A percentile compares a stretch with the other conserved stretches of the same genome.
Conservation (phyloP, 1,284 basidiomycete genomes). For the Melanopsichium pennsylvanicum region DNA sequence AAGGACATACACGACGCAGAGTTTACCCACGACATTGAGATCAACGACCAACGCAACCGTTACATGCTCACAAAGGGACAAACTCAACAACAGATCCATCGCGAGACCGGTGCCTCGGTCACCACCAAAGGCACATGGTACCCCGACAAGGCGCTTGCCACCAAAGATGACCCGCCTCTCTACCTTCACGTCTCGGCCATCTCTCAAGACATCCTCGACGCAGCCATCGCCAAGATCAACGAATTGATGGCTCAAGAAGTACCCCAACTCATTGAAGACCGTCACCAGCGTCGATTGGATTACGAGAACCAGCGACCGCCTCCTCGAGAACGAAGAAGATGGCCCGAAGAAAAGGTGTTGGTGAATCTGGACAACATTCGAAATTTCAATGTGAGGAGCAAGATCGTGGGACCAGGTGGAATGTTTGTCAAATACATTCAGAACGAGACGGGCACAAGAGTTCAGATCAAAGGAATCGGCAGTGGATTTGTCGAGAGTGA, state of each 20-base stretch:
- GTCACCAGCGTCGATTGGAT: slow-evolving; percentile 47
- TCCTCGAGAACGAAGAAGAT: slow-evolving; percentile 40
- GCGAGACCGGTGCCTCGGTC: slow-evolving; percentile 65
- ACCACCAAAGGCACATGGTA: slow-evolving; percentile 75
- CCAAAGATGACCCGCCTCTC: slow-evolving; percentile 71
- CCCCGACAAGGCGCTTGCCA: slow-evolving; percentile 68
- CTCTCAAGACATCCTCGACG: slow-evolving; percentile 77
- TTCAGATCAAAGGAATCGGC: slow-evolving; percentile 96
- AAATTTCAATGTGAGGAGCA: slow-evolving; percentile 96
- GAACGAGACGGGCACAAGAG: slow-evolving; percentile 90
- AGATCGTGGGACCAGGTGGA: slow-evolving; percentile 88
- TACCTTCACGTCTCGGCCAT: slow-evolving; percentile 92
- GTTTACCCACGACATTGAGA: slow-evolving; percentile 90
- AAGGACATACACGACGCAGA: slow-evolving; percentile 79
- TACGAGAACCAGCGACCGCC: slow-evolving; percentile 50
- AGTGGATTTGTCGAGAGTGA: slow-evolving; percentile 96
- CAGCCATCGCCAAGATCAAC: slow-evolving; percentile 81
- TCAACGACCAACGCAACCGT: slow-evolving; percentile 94
- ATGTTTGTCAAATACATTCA: slow-evolving; percentile 99
- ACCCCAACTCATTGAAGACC: slow-evolving; percentile 60
- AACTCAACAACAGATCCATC: slow-evolving; percentile 82
- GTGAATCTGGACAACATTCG: slow-evolving; percentile 87
- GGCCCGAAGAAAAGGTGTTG: slow-evolving; percentile 67
- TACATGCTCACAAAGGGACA: slow-evolving; percentile 93
- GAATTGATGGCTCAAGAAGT: slow-evolving; percentile 83